These are phyloP conservation scores for Nevesoporus exiguus DNA, from an alignment of 768 basidiomycete species.

Conservation along the genomic window DNA sequence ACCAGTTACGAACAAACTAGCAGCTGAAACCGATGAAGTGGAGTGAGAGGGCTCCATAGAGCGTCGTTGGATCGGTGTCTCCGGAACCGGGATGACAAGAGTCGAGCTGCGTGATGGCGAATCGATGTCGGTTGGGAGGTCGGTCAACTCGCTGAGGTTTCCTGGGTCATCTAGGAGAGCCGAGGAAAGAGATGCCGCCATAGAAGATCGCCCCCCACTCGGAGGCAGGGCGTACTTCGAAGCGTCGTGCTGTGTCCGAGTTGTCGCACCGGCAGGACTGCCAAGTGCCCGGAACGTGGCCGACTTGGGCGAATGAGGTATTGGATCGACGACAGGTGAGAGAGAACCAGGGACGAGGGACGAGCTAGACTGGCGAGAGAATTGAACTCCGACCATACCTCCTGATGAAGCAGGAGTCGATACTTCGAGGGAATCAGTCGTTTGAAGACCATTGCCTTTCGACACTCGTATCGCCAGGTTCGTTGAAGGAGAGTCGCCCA, in stretches of 20 bases:
- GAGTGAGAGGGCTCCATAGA: background rate
- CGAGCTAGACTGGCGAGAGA: background rate
- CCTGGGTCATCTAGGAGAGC: slow-evolving; percentile 9
- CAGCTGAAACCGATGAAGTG: background rate
- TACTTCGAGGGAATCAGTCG: background rate
- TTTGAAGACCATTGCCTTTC: background rate
- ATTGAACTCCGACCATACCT: background rate
- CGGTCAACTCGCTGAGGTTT: slow-evolving; percentile 29
- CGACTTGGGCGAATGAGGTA: background rate
- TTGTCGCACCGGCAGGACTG: background rate
- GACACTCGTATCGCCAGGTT: background rate
- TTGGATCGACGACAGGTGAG: background rate
- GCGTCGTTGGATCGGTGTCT: background rate
- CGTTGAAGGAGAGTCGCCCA: background rate
- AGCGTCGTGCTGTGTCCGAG: background rate
- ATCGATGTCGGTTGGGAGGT: slow-evolving; percentile 24
- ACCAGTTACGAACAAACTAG: background rate
- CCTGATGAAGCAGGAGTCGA: background rate
- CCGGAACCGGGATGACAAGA: background rate
- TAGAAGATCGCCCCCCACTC: background rate
- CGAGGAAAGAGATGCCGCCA: background rate
- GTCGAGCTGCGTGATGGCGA: slow-evolving; percentile 11
- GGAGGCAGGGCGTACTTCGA: background rate
- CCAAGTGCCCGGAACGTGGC: background rate
- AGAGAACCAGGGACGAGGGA: background rate